phyloP scores from a whole-genome alignment of 257 asterid genomes.

The Leptodermis oblonga region DNA sequence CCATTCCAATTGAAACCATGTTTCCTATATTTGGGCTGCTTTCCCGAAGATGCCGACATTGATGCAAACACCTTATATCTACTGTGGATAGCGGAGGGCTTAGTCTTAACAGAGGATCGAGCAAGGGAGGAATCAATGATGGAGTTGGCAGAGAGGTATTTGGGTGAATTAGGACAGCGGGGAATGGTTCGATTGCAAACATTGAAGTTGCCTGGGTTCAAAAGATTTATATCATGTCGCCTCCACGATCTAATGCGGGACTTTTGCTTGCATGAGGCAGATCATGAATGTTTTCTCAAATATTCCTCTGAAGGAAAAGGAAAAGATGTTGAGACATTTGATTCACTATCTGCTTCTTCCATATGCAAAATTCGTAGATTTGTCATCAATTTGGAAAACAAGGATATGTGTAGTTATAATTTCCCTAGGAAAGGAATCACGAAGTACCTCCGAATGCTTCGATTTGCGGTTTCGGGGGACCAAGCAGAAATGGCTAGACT shows the following conservation, averaged over 20 bases:
- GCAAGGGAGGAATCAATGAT: not conserved
- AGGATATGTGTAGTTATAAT: too few species aligned
- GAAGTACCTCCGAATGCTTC: too few species aligned
- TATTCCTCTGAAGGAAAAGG: not conserved
- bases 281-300: too few species aligned
- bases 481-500: too few species aligned
- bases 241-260: too few species aligned
- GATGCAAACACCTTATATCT: not conserved
- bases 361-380: too few species aligned
- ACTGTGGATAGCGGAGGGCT: slow-evolving; percentile 4
- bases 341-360: not conserved
- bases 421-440: too few species aligned
- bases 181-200: slow-evolving; percentile 5
- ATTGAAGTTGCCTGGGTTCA: not conserved
- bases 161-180: slow-evolving; percentile 3
- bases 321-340: not conserved
- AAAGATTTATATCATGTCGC: not conserved
- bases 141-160: slow-evolving; percentile 9
- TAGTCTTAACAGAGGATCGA: not conserved
- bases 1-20: slow-evolving; percentile 20
- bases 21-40: slow-evolving; percentile 11
- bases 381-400: too few species aligned
- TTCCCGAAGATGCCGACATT: slow-evolving; percentile 5
- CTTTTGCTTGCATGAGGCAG: too few species aligned
- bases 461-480: too few species aligned